Evolutionary conservation across 106 monocot genomes (phyloP), one percentile per base, ranked within the genome.

Genomic region (Triglochin maritima): DNA sequence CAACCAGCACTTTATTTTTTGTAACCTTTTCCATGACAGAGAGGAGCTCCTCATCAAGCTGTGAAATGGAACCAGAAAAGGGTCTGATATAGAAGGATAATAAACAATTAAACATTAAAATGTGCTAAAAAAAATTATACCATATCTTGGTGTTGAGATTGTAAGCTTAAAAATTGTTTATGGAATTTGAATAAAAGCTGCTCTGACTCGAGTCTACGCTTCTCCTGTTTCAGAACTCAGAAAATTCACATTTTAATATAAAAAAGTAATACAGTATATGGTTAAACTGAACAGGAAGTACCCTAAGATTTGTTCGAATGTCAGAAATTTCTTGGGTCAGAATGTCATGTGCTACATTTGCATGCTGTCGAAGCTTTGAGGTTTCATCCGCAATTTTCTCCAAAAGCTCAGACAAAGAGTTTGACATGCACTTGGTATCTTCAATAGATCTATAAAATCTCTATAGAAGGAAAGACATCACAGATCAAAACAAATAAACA

Each of bases 291-390:
- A 52, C 11, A 11, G 17, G 68, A 58, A 64, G 43, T 60, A 99
- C 98, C 86, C 89, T 86, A 66, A 84, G 89, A 5, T 77, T 89
- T 61, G 81, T 92, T 67, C 74, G 80, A 63, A 99, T 86, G 69
- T 92, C 89, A 62, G 64, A 49, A 47, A 89, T 76, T 44, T 76
- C 71, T 49, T 71, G 70, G 44, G 63, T 67, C 9, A 82, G 88
- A 63, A 57, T 73, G 57, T 84, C 84, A 70, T 92, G 86, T 7
- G 67, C 56, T 60, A 9, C 41, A 72, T 9, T 67, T 65, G 82
- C 72, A 65, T 86, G 86, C 66, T 42, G 65, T 9, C 83, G 78
- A 56, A 99, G 68, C 56, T 77, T 77, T 7, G 8, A 53, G 7
- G 79, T 72, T 69, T 86, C 82, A 14, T 73, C 79, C 7, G 65